Base-by-base conservation (phyloP, 768 basidiomycete genomes). In the Lactarius quietus region DNA sequence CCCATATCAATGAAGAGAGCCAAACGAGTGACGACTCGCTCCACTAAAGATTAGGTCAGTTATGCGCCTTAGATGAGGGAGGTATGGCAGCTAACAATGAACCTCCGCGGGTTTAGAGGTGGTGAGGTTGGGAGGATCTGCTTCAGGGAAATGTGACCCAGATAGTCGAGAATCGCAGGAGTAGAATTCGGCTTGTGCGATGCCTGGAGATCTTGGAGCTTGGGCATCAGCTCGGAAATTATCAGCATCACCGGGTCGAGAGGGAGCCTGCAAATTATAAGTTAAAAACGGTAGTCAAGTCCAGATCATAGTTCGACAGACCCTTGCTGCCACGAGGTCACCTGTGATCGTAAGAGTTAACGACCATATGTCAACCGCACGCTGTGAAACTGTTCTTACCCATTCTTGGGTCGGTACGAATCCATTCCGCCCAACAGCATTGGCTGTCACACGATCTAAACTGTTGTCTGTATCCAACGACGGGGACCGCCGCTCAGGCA, bases 381-480 rank as follows among this genome's bases (percentile, higher is more conserved):
- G 43, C 12, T 20, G 45, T n/a, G 61, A 28, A 63, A 48, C n/a
- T 1, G n/a, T 39, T 72, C 82, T 62, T 68, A 93, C 94, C 96
- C 97, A 99, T 85, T 94, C 93, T 74, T 97, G 93, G 3, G 94
- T 97, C 14, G 97, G 95, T 9, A 95, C 81, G 76, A 98, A 99
- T 3, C 94, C 93, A 74, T 93, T 95, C 69, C 90, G 82, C 33
- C 94, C 94, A 20, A 95, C 84, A 15, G 86, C 87, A 20, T 80
- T 79, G 35, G 84, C 81, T n/a, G 89, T 86, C 28, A 85, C 76
- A 35, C 84, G 83, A 64, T 93, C 89, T 56, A 88, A 72, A 62
- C 83, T 83, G 45, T 76, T 78, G 57, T 81, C 82, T 63, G 77
- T 80, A 63, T 80, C 79, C 59, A 83, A 79, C 29, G 85, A 78